Evolutionary conservation across 2,329 filamentous ascomycete genomes (phyloP), one percentile per base, ranked within the genome.

Genomic region (Cladorrhinum sp.): DNA sequence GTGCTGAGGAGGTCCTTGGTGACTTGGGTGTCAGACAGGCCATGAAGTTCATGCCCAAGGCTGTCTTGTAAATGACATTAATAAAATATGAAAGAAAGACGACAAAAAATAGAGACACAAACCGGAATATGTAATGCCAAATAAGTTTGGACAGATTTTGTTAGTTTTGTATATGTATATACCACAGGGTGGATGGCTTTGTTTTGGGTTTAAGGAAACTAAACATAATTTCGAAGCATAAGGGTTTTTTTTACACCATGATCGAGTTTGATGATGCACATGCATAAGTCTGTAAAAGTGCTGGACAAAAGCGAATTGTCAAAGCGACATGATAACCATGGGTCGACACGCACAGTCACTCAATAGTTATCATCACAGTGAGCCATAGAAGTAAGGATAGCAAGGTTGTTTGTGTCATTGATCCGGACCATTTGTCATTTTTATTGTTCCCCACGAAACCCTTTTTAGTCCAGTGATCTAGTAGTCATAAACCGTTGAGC

Each of bases 21-120:
- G 92, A 96, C 75, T 73, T 96, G 58, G 91, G 91, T 8, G 91
- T 96, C 1, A 81, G 91, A 65, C 91, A 96, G 76, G 92, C 91
- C 21, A 86, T 95, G 80, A 90, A 88, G 74, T 83, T 85, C 66
- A 93, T 96, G 80, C 92, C 92, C 28, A 94, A 94, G 78, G 85
- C 89, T 24, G 92, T 90, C 82, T 73, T 96, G 73, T 95, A 86
- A 67, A 28, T 28, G 26, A 28, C 9, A 28, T 42, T n/a, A 42
- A 42, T 42, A 4, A 42, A 7, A 42, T n/a, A 7, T 2, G 4
- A 24, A 20, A 39, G 30, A 50, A 55, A 57, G 26, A 28, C 20
- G 10, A 26, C 14, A 26, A 39, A 46, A 18, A 18, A 5, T 55
- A 20, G 6, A 49, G 49, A 58, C 55, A 58, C 23, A 52, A 60